Evolutionary conservation across 257 asterid genomes (phyloP), one percentile per base, ranked within the genome.

Genomic region (Lithospermum erythrorhizon): DNA sequence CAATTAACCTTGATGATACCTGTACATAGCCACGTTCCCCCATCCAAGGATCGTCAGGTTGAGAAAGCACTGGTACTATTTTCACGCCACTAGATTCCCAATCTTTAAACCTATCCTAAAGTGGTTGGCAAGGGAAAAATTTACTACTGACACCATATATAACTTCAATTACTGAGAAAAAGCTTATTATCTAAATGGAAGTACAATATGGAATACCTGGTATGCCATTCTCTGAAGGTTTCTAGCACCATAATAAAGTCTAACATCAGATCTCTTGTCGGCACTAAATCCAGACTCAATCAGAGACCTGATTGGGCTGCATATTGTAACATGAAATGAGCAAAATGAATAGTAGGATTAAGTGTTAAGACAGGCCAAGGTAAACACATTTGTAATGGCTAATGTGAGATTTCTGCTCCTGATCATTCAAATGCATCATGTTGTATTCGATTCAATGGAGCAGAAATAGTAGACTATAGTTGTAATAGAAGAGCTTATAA

Each of bases 161-260:
- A 5, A 58, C 48, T 41, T 45, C 55, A 30, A 48, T 30, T 52
- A 65, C 16, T 21, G 24, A 16, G 20, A 55, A 9, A 53, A 63
- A 5, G 24, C 21, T 27, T 21, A 29, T n/a, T 1, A 16, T 25
- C 19, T 53, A 53, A 18, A 41, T 20, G 53, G 62, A 68, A 75
- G 61, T 73, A 69, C 52, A 74, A 25, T 53, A 24, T 20, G 13
- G 18, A 22, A 56, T 41, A 85, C 96, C 95, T 80, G 87, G 74
- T 85, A 90, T 10, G 96, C 96, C 96, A 90, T 90, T 61, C 90
- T 79, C 32, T 68, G 55, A 64, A 90, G 94, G 73, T 81, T 87
- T 67, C 94, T 81, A n/a, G 97, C 96, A 21, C 96, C 97, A 65
- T 90, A 90, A 76, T 90, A 90, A 61, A 90, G 85, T 65, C 94